Base-by-base conservation (phyloP, 257 asterid species). In the Lantana camara region DNA sequence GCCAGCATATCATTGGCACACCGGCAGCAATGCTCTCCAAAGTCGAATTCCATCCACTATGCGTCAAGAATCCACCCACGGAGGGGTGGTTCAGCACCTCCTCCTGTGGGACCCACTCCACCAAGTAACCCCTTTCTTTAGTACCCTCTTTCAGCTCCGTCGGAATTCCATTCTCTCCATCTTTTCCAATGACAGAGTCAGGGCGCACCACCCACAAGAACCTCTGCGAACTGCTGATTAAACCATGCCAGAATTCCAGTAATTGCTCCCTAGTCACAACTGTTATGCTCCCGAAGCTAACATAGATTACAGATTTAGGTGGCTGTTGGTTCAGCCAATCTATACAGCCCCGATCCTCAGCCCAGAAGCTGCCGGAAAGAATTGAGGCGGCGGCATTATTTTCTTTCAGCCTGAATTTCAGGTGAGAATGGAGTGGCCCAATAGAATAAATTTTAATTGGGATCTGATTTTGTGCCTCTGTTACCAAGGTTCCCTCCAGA, bases 21-120 rank as follows among this genome's bases (percentile, higher is more conserved):
- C 77, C 71, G 0, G 52, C 55, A 0, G 14, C 19, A 29, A 71
- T 57, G 16, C 81, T 67, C 64, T 76, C 81, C 8, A 76, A 40
- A 11, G 81, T 61, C 32, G 81, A 76, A 22, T 76, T 76, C 81
- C 77, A 76, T 15, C 81, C 81, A 51, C 81, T 56, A n/a, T 76
- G 81, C 2, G 77, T 76, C 24, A 76, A 41, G 16, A 76, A 76
- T 0, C 66, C 82, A 14, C 70, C 68, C 1, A 76, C 67, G 0
- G 78, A 37, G 0, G 52, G 70, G 35, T 76, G 82, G 42, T 41
- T 30, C 3, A 76, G 55, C 0, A 77, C 82, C 59, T 63, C 44
- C 37, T 61, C 59, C 44, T 72, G 82, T 0, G 75, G 82, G n/a
- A 55, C 78, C 82, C 82, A 77, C 13, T 46, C 70, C 22, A 77